Percentiles rank a stretch among this genome's conserved stretches.
Conservation (phyloP, 176 grass and related monocot genomes). For the Luzula sylvatica region DNA sequence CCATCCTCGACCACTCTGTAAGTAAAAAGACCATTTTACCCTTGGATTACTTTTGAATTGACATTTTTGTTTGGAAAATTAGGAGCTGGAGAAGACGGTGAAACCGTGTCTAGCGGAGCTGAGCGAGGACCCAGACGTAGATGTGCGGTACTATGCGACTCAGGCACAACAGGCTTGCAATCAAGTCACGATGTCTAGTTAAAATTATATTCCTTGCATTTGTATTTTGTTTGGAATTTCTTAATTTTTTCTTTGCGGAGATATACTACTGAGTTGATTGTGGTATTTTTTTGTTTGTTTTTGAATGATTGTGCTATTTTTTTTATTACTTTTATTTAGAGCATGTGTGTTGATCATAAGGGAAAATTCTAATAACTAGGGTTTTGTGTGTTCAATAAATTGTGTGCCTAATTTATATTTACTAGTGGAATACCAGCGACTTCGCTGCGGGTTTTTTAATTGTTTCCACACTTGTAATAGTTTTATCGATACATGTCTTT, state of each 20-base stretch:
- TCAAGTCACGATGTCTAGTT: conserved; percentile 85
- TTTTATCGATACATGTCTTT: no score
- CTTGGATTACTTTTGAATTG: no score
- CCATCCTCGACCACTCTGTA: conserved; percentile 71
- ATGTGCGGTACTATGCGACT: conserved; percentile 69
- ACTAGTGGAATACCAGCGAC: no score
- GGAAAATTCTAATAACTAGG: no score
- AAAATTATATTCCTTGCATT: conserved; percentile 12
- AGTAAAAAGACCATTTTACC: conserved; percentile 19
- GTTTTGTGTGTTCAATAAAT: no score
- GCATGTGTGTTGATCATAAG: no score
- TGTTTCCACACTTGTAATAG: no score
- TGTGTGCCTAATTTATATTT: no score
- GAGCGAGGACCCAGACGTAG: conserved; percentile 94
- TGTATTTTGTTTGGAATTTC: background rate
- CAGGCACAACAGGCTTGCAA: conserved; percentile 76
- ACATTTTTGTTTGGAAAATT: conserved; percentile 19
- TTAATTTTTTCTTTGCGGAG: conserved; percentile 16
- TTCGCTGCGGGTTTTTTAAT: no score
- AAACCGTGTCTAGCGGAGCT: conserved; percentile 84
- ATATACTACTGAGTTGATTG: background rate
- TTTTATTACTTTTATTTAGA: no score
- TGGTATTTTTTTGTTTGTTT: background rate
- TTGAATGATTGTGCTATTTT: no score
- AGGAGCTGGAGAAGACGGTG: conserved; percentile 64